Percentiles rank a stretch among this genome's conserved stretches.
Evolutionary conservation across 129 eudicot species (phyloP).

Genomic region (Oenanthe sinensis): DNA sequence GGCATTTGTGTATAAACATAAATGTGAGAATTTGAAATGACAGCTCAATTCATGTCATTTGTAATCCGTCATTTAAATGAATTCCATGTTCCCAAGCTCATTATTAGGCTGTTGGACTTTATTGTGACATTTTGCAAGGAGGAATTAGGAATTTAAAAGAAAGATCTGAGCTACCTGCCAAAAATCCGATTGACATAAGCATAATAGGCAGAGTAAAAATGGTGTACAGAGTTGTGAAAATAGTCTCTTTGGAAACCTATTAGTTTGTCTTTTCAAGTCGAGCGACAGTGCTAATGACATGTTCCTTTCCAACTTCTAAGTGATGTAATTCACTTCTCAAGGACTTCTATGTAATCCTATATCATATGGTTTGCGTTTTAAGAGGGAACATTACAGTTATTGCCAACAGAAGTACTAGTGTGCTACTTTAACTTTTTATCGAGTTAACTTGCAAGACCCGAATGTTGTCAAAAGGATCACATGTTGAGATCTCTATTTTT

Average conservation of each 20-base stretch:
- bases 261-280: not conserved
- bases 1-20: too few relatives aligned
- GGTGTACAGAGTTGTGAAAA: not conserved
- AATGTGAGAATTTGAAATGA: too few relatives aligned
- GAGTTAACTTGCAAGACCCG: not conserved
- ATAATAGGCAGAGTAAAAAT: not conserved
- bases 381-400: not conserved
- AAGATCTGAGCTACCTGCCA: not conserved
- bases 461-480: not conserved
- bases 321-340: not conserved
- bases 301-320: not conserved
- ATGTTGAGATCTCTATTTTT: not conserved
- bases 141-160: not conserved
- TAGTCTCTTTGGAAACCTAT: not conserved
- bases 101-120: not conserved
- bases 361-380: not conserved
- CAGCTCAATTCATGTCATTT: too few relatives aligned
- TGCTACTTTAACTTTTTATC: not conserved
- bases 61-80: too few relatives aligned
- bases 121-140: not conserved
- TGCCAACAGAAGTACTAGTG: not conserved
- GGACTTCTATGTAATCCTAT: not conserved
- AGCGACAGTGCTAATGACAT: not conserved
- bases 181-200: not conserved
- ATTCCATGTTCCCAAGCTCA: too few relatives aligned